Evolutionary conservation across 1,284 basidiomycete genomes (phyloP).

Genomic region (Trametes versicolor): DNA sequence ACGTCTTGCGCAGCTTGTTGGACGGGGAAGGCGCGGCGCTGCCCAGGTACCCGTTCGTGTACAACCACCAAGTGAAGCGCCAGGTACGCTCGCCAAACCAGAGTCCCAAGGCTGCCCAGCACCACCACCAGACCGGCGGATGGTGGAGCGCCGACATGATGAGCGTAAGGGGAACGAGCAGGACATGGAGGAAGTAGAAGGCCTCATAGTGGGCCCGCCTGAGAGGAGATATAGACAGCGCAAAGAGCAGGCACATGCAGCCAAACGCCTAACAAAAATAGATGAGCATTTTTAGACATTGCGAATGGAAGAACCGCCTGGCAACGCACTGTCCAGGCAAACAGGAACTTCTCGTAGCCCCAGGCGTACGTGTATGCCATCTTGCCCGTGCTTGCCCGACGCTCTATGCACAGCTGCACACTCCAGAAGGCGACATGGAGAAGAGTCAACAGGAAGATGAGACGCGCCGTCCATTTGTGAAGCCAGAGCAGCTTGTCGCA

Average conservation of each 20-base stretch:
- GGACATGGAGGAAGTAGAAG: conserved; percentile 80
- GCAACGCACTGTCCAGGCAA: conserved; percentile 72
- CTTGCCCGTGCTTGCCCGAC: conserved; percentile 49
- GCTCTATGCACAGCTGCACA: conserved; percentile 72
- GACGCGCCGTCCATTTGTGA: conserved; percentile 78
- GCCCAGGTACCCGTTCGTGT: conserved; percentile 66
- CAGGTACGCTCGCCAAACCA: conserved; percentile 76
- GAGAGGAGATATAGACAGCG: conserved; percentile 71
- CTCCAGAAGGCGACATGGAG: conserved; percentile 83
- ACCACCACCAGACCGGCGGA: conserved; percentile 76
- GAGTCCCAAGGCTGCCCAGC: conserved; percentile 67
- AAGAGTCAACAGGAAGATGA: conserved; percentile 78
- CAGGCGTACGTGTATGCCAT: conserved; percentile 72
- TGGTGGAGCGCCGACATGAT: conserved; percentile 75
- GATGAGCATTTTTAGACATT: conserved; percentile 1
- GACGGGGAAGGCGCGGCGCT: conserved; percentile 19
- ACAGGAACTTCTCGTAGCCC: conserved; percentile 77
- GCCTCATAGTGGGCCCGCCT: conserved; percentile 77
- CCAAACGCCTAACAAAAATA: conserved; percentile 63
- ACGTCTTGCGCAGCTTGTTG: conserved; percentile 22
- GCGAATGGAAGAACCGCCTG: conserved; percentile 3
- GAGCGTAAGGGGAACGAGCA: conserved; percentile 72
- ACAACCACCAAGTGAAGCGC: conserved; percentile 68
- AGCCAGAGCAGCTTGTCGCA: conserved; percentile 83
- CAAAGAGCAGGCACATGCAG: conserved; percentile 74